Evolutionary conservation across 352 stramenopile species (phyloP).

Genomic region (Albugo candida): DNA sequence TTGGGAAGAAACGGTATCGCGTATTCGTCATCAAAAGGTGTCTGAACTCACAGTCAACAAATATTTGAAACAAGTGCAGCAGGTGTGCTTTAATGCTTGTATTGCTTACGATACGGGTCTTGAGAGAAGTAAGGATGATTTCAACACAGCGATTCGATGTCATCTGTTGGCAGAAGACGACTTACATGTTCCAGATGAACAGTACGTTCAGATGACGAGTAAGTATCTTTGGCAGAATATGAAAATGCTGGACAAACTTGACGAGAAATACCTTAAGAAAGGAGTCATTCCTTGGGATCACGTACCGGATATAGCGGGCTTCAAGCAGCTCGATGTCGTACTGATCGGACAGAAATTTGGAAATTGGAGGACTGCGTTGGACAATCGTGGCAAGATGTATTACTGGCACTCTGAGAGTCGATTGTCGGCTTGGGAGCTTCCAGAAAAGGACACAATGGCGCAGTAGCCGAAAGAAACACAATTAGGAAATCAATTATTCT

Average conservation of each 20-base stretch:
- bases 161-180: background rate
- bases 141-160: background rate
- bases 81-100: slow-evolving; percentile 87
- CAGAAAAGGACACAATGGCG: slow-evolving; percentile 9
- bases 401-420: slow-evolving; percentile 78
- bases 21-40: slow-evolving; percentile 85
- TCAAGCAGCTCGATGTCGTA: slow-evolving; percentile 28
- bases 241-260: slow-evolving; percentile 59
- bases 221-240: slow-evolving; percentile 66
- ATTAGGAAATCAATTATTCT: slow-evolving; percentile 1
- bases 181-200: slow-evolving; percentile 1
- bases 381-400: slow-evolving; percentile 74
- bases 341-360: slow-evolving; percentile 66
- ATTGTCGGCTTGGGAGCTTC: slow-evolving; percentile 60
- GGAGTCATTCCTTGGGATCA: slow-evolving; percentile 58
- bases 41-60: slow-evolving; percentile 93
- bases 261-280: slow-evolving; percentile 42
- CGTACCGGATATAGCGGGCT: background rate
- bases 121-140: slow-evolving; percentile 9
- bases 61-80: slow-evolving; percentile 89
- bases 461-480: background rate
- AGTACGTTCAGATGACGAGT: slow-evolving; percentile 30
- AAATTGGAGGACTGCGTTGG: slow-evolving; percentile 68
- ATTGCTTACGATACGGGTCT: slow-evolving; percentile 87
- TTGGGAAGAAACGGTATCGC: slow-evolving; percentile 88